Evolutionary conservation across 2,329 filamentous ascomycete genomes (phyloP).

Genomic region (Malbranchea zuffiana): DNA sequence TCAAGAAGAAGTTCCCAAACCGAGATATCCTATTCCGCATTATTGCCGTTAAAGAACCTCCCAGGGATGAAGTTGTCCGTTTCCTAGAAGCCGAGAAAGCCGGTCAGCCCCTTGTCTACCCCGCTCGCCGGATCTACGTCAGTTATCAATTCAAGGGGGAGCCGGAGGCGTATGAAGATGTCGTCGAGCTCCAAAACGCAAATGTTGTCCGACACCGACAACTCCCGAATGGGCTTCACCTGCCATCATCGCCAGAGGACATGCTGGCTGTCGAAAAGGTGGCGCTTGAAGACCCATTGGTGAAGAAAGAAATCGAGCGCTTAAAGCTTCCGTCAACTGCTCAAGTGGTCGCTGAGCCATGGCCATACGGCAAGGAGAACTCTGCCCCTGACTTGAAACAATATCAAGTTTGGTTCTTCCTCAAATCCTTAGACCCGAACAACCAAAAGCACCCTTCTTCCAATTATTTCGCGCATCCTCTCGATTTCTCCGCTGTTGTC

Average conservation of each 20-base stretch:
- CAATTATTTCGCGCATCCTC: constrained; percentile 57
- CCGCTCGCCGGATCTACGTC: constrained; percentile 4
- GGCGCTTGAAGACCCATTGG: constrained; percentile 1
- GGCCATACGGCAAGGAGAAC: constrained; percentile 6
- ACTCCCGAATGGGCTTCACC: constrained; percentile 4
- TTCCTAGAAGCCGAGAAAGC: constrained; percentile 4
- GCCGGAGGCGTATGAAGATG: constrained; percentile 3
- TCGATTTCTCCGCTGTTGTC: constrained; percentile 55
- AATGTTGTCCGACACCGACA: constrained; percentile 1
- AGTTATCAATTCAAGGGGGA: constrained; percentile 7
- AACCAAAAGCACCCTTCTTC: constrained; percentile 5
- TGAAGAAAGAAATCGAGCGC: constrained; percentile 1
- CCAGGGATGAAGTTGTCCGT: constrained; percentile 3
- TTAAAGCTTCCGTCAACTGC: constrained; percentile 3
- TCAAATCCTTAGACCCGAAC: constrained; percentile 3
- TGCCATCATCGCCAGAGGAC: constrained; percentile 3
- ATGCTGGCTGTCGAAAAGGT: constrained; percentile 4
- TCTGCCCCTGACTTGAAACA: background rate
- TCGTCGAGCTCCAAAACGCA: constrained; percentile 4
- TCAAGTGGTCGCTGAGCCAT: constrained; percentile 2
- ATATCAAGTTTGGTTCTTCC: constrained; percentile 6
- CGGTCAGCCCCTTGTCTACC: background rate
- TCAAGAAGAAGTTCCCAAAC: background rate
- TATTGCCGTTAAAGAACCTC: constrained; percentile 5
- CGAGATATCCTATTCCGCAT: background rate